Percentiles rank a stretch among this genome's conserved stretches.
Conservation (phyloP, 2,329 filamentous ascomycete genomes). For the Basipetospora chlamydospora region DNA sequence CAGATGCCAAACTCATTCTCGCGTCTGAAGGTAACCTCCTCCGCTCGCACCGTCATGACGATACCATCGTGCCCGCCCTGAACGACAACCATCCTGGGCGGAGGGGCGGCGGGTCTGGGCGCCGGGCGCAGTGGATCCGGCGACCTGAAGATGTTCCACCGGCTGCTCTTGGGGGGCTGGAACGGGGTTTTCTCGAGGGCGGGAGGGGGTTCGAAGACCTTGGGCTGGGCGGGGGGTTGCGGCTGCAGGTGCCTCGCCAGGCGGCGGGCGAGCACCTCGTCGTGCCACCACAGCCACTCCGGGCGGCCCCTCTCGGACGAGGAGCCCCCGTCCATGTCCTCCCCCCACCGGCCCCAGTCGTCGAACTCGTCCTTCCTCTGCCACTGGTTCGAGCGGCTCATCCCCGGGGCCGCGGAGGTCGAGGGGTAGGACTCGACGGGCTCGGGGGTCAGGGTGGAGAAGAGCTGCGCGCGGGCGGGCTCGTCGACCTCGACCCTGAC, state of each 20-base stretch:
- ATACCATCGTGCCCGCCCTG: no score
- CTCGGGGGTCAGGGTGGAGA: neutral
- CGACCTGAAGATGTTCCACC: constrained; percentile 20
- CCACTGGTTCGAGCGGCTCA: neutral
- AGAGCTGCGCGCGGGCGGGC: neutral
- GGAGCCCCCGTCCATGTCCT: constrained; percentile 8
- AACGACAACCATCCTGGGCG: no score
- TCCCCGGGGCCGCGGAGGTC: no score
- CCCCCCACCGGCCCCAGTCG: constrained; percentile 30
- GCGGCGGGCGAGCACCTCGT: constrained; percentile 29
- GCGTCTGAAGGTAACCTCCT: constrained; percentile 34
- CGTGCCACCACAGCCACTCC: constrained; percentile 28
- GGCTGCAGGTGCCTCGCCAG: constrained; percentile 30
- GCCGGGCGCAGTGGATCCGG: constrained; percentile 8
- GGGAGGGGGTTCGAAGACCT: constrained; percentile 9
- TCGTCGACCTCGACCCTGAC: constrained; percentile 14
- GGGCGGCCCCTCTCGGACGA: constrained; percentile 1
- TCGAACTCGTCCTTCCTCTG: constrained; percentile 20
- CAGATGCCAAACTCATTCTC: constrained; percentile 37
- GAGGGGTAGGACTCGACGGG: neutral
- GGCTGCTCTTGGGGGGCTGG: constrained; percentile 17
- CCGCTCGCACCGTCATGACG: constrained; percentile 25
- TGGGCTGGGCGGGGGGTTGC: constrained; percentile 9
- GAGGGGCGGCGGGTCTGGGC: no score
- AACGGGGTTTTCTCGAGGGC: constrained; percentile 18